A percentile compares a stretch with the other conserved stretches of the same genome.
These are phyloP conservation scores for Extremus antarcticus DNA, from an alignment of 495 filamentous ascomycete genomes.

Conservation along the genomic window DNA sequence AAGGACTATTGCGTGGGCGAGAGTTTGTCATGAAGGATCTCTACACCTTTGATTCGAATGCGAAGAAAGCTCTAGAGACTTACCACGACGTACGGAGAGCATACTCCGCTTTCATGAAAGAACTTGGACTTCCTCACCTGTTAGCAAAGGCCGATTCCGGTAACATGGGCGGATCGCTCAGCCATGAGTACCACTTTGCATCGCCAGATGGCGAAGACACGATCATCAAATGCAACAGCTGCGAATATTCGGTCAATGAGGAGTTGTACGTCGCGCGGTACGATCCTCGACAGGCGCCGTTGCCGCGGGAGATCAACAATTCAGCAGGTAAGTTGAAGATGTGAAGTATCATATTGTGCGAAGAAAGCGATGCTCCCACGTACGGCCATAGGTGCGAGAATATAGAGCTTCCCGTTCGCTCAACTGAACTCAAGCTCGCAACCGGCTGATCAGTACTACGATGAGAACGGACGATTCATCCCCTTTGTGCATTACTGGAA, in stretches of 20 bases:
- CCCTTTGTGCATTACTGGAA: no score
- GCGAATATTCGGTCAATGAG: conserved; percentile 73
- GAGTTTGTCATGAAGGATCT: conserved; percentile 99
- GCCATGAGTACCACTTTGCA: conserved; percentile 87
- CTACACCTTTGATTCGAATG: conserved; percentile 79
- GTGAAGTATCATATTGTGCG: conserved; percentile 20
- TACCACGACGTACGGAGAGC: conserved; percentile 60
- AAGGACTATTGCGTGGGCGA: conserved; percentile 78
- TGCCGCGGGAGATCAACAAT: neutral
- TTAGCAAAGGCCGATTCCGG: conserved; percentile 85
- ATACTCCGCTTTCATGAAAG: conserved; percentile 66
- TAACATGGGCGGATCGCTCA: conserved; percentile 86
- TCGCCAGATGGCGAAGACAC: conserved; percentile 77
- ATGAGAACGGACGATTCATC: neutral
- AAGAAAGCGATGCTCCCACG: conserved; percentile 48
- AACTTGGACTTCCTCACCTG: conserved; percentile 72
- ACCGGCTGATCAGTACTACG: neutral
- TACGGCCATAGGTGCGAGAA: neutral
- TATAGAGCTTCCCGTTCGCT: neutral
- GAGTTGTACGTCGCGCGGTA: conserved; percentile 44
- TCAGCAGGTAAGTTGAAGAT: neutral
- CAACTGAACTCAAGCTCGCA: neutral
- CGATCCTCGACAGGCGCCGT: neutral
- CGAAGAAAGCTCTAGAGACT: conserved; percentile 57
- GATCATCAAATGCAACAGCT: conserved; percentile 61